Conservation (phyloP, 192 early-diverging fungal genomes). For the Obelidium mucronatum region DNA sequence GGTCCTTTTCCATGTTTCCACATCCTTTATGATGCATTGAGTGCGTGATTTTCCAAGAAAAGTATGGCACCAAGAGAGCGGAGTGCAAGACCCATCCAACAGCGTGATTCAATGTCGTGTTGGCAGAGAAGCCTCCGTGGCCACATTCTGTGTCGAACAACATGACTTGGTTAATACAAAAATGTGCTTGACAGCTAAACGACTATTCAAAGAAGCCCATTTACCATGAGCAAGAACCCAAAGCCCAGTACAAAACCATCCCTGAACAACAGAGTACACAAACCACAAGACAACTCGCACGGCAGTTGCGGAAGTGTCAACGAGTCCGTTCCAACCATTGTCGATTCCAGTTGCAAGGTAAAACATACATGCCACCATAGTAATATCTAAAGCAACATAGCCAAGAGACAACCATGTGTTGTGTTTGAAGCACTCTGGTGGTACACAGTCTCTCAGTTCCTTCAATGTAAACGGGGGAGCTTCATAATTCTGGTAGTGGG, state of each 20-base stretch:
- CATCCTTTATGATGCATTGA: conserved; percentile 90
- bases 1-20: conserved; percentile 88
- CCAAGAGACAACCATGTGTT: conserved; percentile 77
- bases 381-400: conserved; percentile 82
- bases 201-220: too few relatives aligned
- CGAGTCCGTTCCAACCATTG: not conserved
- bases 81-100: conserved; percentile 92
- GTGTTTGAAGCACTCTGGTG: conserved; percentile 93
- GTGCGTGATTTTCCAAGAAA: conserved; percentile 94
- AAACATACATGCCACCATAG: conserved; percentile 66
- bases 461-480: too few relatives aligned
- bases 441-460: conserved; percentile 90
- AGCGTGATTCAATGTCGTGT: conserved; percentile 81
- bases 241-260: conserved; percentile 83
- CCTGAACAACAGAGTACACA: conserved; percentile 83
- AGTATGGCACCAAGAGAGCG: too few relatives aligned
- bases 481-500: not conserved
- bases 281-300: conserved; percentile 69
- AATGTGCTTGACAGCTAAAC: too few relatives aligned
- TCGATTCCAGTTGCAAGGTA: conserved; percentile 66
- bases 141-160: conserved; percentile 80
- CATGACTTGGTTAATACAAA: not conserved
- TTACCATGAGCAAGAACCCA: conserved; percentile 74
- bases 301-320: conserved; percentile 47
- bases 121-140: conserved; percentile 86